These are phyloP conservation scores for Sparassis latifolia DNA, from an alignment of 1,284 basidiomycete genomes.

Conservation along the genomic window DNA sequence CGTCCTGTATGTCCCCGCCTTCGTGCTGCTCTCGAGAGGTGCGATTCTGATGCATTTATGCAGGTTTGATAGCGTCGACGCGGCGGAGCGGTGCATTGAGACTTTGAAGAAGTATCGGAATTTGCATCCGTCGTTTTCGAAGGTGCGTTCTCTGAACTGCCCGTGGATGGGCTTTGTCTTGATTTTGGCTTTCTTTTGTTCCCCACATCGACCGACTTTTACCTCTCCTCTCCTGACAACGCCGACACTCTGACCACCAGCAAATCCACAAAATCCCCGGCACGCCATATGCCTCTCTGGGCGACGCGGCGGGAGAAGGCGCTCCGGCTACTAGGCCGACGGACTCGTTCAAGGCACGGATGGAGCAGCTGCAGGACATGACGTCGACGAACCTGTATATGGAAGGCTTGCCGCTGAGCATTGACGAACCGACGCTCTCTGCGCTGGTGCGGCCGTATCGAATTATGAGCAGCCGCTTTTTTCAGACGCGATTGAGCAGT, in stretches of 20 bases:
- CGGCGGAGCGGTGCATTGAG: slow-evolving; percentile 65
- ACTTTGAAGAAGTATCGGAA: slow-evolving; percentile 60
- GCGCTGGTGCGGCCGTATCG: slow-evolving; percentile 55
- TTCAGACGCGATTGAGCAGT: slow-evolving; percentile 64
- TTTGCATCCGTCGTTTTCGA: slow-evolving; percentile 70
- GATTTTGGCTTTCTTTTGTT: not conserved
- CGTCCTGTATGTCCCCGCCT: slow-evolving; percentile 52
- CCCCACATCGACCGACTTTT: too few species aligned
- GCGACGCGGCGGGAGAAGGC: not conserved
- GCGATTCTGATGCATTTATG: not conserved
- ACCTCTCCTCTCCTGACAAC: too few species aligned
- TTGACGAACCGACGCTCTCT: slow-evolving; percentile 45
- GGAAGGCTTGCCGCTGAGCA: slow-evolving; percentile 64
- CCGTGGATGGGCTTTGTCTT: not conserved
- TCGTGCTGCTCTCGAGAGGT: not conserved
- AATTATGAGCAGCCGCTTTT: slow-evolving; percentile 68
- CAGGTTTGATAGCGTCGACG: slow-evolving; percentile 57
- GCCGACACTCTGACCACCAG: slow-evolving; percentile 24
- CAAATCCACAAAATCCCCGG: slow-evolving; percentile 77
- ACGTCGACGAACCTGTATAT: slow-evolving; percentile 68
- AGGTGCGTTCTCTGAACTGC: slow-evolving; percentile 25
- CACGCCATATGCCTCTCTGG: slow-evolving; percentile 36
- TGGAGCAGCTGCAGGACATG: slow-evolving; percentile 60
- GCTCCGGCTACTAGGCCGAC: slow-evolving; percentile 20
- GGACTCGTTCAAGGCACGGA: slow-evolving; percentile 59